Conservation (phyloP, 179 eudicot species). For the Beta lomatogona region DNA sequence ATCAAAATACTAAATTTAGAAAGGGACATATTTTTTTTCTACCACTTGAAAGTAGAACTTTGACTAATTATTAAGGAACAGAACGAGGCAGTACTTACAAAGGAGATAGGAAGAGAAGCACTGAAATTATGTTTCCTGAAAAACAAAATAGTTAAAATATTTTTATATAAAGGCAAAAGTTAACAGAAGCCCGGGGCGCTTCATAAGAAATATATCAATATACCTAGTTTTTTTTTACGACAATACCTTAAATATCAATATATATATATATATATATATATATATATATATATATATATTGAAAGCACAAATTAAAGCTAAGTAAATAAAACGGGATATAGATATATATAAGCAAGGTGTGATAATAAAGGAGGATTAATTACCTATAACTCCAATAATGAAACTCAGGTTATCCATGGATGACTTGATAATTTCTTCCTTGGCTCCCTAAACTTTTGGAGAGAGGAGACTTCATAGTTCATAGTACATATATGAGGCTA, state of each 20-base stretch:
- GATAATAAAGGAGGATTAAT: background rate
- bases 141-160: background rate
- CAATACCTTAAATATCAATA: no score
- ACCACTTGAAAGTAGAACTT: no score
- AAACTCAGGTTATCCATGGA: constrained; percentile 16
- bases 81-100: constrained; percentile 17
- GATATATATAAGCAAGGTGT: background rate
- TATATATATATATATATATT: no score
- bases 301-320: background rate
- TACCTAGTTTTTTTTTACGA: no score
- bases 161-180: no score
- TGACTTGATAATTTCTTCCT: background rate
- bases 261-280: no score
- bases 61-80: no score
- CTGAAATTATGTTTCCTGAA: constrained; percentile 36
- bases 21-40: no score
- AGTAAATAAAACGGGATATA: background rate
- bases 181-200: no score
- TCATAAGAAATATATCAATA: no score
- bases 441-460: background rate
- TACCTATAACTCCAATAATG: constrained; percentile 26
- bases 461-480: no score
- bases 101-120: constrained; percentile 33
- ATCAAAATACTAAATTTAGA: no score
- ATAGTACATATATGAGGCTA: background rate